Percentiles rank a stretch among this genome's conserved stretches.
These are phyloP conservation scores for Kwoniella pini DNA, from an alignment of 768 basidiomycete species.

Conservation along the genomic window DNA sequence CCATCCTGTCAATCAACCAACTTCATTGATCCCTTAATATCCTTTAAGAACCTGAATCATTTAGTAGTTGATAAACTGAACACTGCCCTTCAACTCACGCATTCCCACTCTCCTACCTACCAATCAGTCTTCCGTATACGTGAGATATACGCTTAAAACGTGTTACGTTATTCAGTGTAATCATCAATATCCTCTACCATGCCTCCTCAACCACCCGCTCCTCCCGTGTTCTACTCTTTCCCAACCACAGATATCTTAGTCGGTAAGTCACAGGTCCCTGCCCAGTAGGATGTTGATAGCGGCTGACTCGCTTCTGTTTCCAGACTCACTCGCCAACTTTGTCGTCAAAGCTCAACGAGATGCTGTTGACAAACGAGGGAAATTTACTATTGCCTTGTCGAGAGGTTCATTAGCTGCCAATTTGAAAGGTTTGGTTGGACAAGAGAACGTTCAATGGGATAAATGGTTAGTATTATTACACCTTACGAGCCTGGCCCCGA, in stretches of 20 bases:
- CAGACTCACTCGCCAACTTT: conserved; percentile 71
- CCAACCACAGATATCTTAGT: conserved; percentile 62
- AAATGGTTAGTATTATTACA: conserved; percentile 68
- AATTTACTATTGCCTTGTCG: conserved; percentile 89
- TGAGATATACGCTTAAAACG: too few relatives aligned
- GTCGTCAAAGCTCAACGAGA: conserved; percentile 86
- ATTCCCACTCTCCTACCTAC: too few relatives aligned
- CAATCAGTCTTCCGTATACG: too few relatives aligned
- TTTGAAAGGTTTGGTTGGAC: conserved; percentile 69
- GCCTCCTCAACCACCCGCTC: conserved; percentile 57
- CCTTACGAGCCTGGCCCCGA: too few relatives aligned
- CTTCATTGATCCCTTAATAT: too few relatives aligned
- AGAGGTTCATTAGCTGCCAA: conserved; percentile 82
- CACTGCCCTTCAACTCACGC: too few relatives aligned
- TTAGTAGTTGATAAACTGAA: too few relatives aligned
- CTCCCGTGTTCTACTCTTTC: conserved; percentile 76
- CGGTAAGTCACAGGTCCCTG: conserved; percentile 25
- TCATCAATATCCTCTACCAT: conserved; percentile 27
- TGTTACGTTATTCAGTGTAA: too few relatives aligned
- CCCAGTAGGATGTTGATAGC: too few relatives aligned
- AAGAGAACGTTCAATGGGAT: conserved; percentile 78
- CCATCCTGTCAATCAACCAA: too few relatives aligned
- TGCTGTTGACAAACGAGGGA: conserved; percentile 81
- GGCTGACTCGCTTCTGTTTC: too few relatives aligned
- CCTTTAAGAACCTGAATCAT: too few relatives aligned